phyloP scores from a whole-genome alignment of 345 rosid species.

The Aegle marmelos region DNA sequence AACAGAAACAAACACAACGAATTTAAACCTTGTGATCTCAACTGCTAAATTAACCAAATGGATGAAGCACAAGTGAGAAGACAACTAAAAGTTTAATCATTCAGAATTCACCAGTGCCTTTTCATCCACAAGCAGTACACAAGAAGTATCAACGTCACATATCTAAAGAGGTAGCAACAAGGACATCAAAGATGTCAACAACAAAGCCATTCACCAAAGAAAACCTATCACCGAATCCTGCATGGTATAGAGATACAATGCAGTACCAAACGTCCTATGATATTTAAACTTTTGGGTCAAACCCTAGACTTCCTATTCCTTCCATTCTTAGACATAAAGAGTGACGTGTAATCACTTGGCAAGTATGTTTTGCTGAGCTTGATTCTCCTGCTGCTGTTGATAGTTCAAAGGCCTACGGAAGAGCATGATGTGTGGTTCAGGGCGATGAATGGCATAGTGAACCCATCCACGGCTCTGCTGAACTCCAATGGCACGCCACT shows the following conservation, averaged over 20 bases:
- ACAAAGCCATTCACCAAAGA: neutral
- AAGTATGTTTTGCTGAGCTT: slow-evolving; percentile 44
- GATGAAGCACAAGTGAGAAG: neutral
- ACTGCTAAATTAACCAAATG: neutral
- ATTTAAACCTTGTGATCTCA: neutral
- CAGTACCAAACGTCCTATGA: slow-evolving; percentile 4
- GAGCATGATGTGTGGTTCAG: slow-evolving; percentile 99
- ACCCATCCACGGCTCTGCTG: slow-evolving; percentile 99
- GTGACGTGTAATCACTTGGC: slow-evolving; percentile 40
- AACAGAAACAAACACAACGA: neutral
- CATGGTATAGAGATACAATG: slow-evolving; percentile 7
- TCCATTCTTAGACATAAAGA: neutral
- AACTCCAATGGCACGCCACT: slow-evolving; percentile 95
- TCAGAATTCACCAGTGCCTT: slow-evolving; percentile 7
- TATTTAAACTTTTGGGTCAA: slow-evolving; percentile 1
- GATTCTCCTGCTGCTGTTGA: slow-evolving; percentile 90
- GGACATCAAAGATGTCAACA: slow-evolving; percentile 9
- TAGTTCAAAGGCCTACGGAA: slow-evolving; percentile 86
- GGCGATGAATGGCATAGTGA: slow-evolving; percentile 90
- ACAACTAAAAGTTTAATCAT: neutral
- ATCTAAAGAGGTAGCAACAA: slow-evolving; percentile 11
- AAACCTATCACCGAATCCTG: slow-evolving; percentile 13
- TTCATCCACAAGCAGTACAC: slow-evolving; percentile 14
- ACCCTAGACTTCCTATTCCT: slow-evolving; percentile 2
- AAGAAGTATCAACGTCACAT: slow-evolving; percentile 11